Percentiles rank a stretch among this genome's conserved stretches.
These are phyloP conservation scores for Curvularia spicifera DNA, from an alignment of 2,329 filamentous ascomycete genomes.

Conservation along the genomic window DNA sequence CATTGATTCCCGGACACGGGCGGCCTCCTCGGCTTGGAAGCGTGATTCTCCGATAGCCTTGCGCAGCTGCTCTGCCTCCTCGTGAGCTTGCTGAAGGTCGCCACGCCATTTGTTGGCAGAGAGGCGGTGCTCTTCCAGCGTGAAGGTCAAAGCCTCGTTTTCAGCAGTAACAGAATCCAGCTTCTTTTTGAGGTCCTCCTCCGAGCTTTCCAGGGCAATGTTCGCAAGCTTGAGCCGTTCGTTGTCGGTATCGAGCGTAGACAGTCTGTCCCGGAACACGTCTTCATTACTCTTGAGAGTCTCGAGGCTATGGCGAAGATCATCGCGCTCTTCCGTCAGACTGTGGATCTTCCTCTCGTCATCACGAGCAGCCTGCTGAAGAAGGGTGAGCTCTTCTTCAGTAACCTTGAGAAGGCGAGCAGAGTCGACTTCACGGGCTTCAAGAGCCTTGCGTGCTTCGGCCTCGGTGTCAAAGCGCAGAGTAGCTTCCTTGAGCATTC, in stretches of 20 bases:
- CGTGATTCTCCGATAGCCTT: slow-evolving; percentile 75
- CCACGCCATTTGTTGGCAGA: slow-evolving; percentile 65
- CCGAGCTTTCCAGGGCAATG: slow-evolving; percentile 39
- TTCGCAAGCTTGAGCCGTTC: slow-evolving; percentile 60
- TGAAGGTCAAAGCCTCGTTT: slow-evolving; percentile 66
- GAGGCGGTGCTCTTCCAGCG: slow-evolving; percentile 68
- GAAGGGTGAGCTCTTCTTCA: slow-evolving; percentile 57
- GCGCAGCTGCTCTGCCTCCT: slow-evolving; percentile 70
- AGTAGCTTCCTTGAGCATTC: slow-evolving; percentile 44
- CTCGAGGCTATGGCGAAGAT: slow-evolving; percentile 49
- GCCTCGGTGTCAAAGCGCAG: slow-evolving; percentile 49
- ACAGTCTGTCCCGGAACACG: slow-evolving; percentile 58
- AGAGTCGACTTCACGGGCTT: slow-evolving; percentile 54
- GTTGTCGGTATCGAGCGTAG: slow-evolving; percentile 63
- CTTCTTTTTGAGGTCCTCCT: slow-evolving; percentile 59
- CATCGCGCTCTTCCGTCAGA: slow-evolving; percentile 53
- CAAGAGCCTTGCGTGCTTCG: slow-evolving; percentile 51
- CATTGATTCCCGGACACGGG: slow-evolving; percentile 82
- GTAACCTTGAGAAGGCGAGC: slow-evolving; percentile 55
- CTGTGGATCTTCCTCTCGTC: slow-evolving; percentile 52
- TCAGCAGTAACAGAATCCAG: slow-evolving; percentile 62
- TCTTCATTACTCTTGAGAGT: slow-evolving; percentile 48
- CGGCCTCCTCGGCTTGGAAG: slow-evolving; percentile 83
- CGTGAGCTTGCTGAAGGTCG: slow-evolving; percentile 61
- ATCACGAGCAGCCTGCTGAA: slow-evolving; percentile 53